Conservation (phyloP, 345 rosid species). For the Physaria fendleri region DNA sequence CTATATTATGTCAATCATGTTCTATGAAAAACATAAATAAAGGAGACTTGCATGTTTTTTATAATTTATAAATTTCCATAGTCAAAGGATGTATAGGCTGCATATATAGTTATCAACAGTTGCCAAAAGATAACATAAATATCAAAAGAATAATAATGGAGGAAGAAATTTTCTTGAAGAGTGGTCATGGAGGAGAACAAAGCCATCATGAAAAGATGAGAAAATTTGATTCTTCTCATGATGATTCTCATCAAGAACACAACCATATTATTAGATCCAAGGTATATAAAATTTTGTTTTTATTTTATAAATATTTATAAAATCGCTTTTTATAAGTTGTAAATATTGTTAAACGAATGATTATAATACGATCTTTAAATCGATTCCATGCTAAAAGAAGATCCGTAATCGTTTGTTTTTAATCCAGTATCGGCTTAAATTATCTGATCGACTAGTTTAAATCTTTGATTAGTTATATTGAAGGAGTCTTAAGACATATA, state of each 20-base stretch:
- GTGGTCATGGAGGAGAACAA: constrained; percentile 16
- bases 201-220: constrained; percentile 27
- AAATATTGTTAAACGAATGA: too few species aligned
- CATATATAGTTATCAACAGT: constrained; percentile 20
- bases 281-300: constrained; percentile 22
- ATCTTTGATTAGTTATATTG: neutral
- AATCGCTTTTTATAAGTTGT: too few species aligned
- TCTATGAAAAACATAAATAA: constrained; percentile 13
- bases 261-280: constrained; percentile 31
- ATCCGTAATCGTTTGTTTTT: too few species aligned
- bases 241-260: constrained; percentile 20
- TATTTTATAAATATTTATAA: too few species aligned
- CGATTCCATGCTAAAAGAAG: too few species aligned
- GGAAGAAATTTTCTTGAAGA: constrained; percentile 18
- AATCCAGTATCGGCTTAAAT: neutral
- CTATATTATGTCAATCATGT: neutral
- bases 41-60: constrained; percentile 28
- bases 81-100: constrained; percentile 52
- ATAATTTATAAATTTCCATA: constrained; percentile 3
- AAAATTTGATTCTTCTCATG: constrained; percentile 20
- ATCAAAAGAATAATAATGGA: constrained; percentile 11
- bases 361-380: too few species aligned
- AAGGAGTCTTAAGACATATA: neutral
- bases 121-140: constrained; percentile 20
- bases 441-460: neutral